These are phyloP conservation scores for Rostrohypoxylon terebratum DNA, from an alignment of 495 filamentous ascomycete genomes.

Conservation along the genomic window DNA sequence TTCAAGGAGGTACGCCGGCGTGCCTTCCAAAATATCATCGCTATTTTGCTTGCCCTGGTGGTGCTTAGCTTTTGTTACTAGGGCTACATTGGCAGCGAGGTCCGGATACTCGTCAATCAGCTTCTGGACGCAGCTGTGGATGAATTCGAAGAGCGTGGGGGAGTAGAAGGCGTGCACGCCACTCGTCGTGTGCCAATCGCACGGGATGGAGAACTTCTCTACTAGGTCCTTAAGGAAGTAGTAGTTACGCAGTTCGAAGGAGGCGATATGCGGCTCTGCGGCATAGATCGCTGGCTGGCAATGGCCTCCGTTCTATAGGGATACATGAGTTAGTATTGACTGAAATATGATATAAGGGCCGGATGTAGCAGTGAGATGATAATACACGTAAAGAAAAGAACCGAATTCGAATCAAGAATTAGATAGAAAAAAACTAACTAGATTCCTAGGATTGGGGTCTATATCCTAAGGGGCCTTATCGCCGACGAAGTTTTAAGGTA, in stretches of 20 bases:
- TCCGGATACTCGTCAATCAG: constrained; percentile 64
- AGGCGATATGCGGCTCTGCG: constrained; percentile 61
- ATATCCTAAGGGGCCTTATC: not conserved
- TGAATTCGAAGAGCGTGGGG: constrained; percentile 59
- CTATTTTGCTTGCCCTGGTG: not conserved
- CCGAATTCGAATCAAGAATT: not conserved
- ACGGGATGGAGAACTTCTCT: constrained; percentile 64
- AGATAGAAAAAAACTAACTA: not conserved
- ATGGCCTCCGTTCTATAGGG: constrained; percentile 75
- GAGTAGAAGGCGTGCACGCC: constrained; percentile 68
- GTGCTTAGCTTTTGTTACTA: constrained; percentile 35
- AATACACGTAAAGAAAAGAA: not conserved
- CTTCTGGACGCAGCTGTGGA: constrained; percentile 58
- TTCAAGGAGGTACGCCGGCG: constrained; percentile 45
- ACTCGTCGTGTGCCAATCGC: constrained; percentile 67
- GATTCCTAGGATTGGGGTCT: not conserved
- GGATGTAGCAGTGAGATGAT: constrained; percentile 2
- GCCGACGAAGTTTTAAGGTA: not conserved
- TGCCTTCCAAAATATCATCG: constrained; percentile 40
- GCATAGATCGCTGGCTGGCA: constrained; percentile 73
- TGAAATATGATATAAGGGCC: not conserved
- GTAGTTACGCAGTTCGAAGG: constrained; percentile 74
- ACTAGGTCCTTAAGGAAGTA: constrained; percentile 64
- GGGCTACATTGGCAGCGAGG: constrained; percentile 54
- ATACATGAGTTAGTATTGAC: constrained; percentile 5